Conservation (phyloP, 2,329 filamentous ascomycete genomes). For the Colletotrichum orchidophilum region DNA sequence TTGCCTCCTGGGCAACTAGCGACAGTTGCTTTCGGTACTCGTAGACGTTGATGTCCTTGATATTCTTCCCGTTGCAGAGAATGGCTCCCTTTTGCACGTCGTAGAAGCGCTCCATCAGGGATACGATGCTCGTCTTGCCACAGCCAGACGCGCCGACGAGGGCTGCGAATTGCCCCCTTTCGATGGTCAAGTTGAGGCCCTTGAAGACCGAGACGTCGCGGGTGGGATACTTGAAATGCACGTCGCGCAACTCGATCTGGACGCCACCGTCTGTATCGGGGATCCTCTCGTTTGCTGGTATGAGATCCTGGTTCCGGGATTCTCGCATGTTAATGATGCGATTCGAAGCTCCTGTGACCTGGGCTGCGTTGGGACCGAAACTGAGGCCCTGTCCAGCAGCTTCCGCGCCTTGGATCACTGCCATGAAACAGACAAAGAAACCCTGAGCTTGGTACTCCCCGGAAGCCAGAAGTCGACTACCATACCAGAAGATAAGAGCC, state of each 20-base stretch:
- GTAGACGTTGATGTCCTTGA: constrained; percentile 66
- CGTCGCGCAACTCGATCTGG: constrained; percentile 63
- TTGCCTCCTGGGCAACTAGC: constrained; percentile 79
- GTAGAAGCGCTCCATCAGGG: constrained; percentile 76
- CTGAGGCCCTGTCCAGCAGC: constrained; percentile 73
- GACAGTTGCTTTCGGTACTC: constrained; percentile 72
- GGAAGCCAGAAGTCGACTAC: constrained; percentile 64
- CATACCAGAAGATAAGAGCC: constrained; percentile 75
- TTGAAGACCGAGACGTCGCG: constrained; percentile 66
- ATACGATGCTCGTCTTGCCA: constrained; percentile 78
- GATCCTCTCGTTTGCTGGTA: constrained; percentile 46
- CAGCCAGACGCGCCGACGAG: constrained; percentile 76
- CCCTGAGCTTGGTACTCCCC: constrained; percentile 56
- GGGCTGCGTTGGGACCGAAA: constrained; percentile 71
- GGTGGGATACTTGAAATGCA: constrained; percentile 70
- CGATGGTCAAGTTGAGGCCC: constrained; percentile 70
- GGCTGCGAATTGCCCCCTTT: constrained; percentile 75
- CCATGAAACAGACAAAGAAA: constrained; percentile 71
- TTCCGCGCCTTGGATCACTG: constrained; percentile 74
- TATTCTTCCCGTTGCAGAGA: constrained; percentile 69
- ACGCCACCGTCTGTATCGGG: constrained; percentile 59
- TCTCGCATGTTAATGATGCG: constrained; percentile 64
- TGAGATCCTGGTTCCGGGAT: constrained; percentile 47
- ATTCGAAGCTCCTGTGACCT: constrained; percentile 67
- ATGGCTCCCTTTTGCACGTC: constrained; percentile 72